Base-by-base conservation (phyloP, 495 filamentous ascomycete species). In the Tuber microsphaerosporum region DNA sequence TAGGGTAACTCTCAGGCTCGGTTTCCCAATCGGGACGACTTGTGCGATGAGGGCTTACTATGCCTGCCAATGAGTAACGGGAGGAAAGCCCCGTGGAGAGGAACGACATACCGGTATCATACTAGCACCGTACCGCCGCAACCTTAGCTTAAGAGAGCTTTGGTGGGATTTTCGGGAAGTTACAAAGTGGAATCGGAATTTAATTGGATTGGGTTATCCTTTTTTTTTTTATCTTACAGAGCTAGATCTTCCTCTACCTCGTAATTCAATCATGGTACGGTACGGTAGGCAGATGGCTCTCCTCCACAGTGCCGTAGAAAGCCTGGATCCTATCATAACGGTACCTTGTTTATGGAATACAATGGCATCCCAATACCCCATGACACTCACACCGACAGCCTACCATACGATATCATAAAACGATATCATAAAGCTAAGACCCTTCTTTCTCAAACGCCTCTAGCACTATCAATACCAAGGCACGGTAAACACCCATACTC, bases 1-100 rank as follows among this genome's bases (percentile, higher is more conserved):
- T 61, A 73, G 77, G 77, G 77, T 79, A 79, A 79, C 51, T 34
- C 5, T 72, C 14, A 34, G 26, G 56, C 26, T 17, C 56, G 12
- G 1, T 34, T 65, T 65, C 14, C 26, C 34, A 34, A 8, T 65
- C 12, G 26, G 26, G 56, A 17, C 14, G 12, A 31, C 51, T 14
- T 10, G 51, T 10, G 51, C 22, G 8, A 56, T 14, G 9, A 48
- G 46, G 51, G 51, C 51, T 26, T 12, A 26, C 2, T 19, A 12
- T 17, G 16, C 45, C 45, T 46, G 3, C 51, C 51, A 56, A 61
- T 61, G 12, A 61, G 56, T 4, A 31, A 61, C 56, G n/a, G 12
- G 56, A 31, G n/a, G n/a, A 14, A 56, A 56, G 9, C 8, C 51
- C n/a, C 9, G 51, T 56, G 51, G 0, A 56, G 45, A 16, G 17